Evolutionary conservation across 495 filamentous ascomycete species (phyloP), one percentile per base, ranked within the genome.

Genomic region (Elasticomyces elasticus): DNA sequence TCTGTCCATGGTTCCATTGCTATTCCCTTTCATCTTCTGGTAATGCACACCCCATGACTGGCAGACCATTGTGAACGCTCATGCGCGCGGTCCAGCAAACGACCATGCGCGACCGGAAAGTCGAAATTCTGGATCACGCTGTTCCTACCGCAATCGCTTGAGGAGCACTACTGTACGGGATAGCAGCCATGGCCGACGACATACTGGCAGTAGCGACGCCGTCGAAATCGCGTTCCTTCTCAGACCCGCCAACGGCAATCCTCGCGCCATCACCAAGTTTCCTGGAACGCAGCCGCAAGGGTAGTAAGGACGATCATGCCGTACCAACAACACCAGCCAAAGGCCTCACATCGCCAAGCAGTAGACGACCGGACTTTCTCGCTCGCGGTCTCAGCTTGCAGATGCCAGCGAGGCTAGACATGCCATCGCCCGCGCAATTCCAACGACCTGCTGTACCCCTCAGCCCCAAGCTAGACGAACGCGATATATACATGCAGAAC

Each of bases 391-490:
- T 94, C 26, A 83, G 85, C 12, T 72, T 95, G 56, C 85, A 90
- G 62, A 79, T 92, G 73, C 79, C 85, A 19, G 72, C 79, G 19
- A 76, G 74, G 49, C 76, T 77, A 54, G 59, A 71, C 24, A 71
- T 70, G 46, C 69, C 72, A 61, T 51, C 47, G 15, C 58, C 58
- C 41, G 49, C 41, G 19, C 58, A 52, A 12, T 61, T 61, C 13
- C 41, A 10, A 15, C 37, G n/a, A 17, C 33, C 43, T 19, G 33
- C 44, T 51, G 78, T 77, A 27, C 87, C 89, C 55, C 76, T 91
- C 52, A 92, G 87, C 1, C 90, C 90, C 10, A 87, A 92, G 62
- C 78, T 91, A 37, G 89, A 95, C 62, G 76, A 84, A 53, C 81
- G 83, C 15, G 83, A 86, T 55, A 86, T 81, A 27, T 95, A 92